Conservation (phyloP, 139 green algal genomes). For the Chlamydomonas eustigma region DNA sequence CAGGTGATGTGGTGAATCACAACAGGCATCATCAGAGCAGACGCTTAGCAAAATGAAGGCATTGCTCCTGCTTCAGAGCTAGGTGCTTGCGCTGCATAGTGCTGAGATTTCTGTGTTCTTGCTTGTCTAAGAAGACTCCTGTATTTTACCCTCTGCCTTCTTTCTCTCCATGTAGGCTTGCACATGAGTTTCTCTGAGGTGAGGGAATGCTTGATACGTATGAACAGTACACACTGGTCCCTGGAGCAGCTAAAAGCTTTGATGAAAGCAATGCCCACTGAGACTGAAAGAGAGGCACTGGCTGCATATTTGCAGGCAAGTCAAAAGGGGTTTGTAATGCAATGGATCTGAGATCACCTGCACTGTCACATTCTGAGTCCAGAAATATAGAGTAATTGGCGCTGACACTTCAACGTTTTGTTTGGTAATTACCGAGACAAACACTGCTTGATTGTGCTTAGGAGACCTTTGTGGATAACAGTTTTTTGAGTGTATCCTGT, state of each 20-base stretch:
- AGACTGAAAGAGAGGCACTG: neutral
- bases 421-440: too few relatives aligned
- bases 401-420: too few relatives aligned
- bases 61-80: too few relatives aligned
- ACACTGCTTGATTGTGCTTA: too few relatives aligned
- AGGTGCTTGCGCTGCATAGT: too few relatives aligned
- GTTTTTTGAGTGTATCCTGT: too few relatives aligned
- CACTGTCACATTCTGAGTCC: too few relatives aligned
- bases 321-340: neutral
- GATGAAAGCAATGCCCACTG: neutral
- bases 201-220: neutral
- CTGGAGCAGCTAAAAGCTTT: conserved; percentile 4
- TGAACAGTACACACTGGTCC: neutral
- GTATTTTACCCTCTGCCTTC: neutral
- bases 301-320: neutral
- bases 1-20: conserved; percentile 32
- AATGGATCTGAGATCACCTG: too few relatives aligned
- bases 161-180: neutral
- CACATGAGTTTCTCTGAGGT: neutral
- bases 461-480: too few relatives aligned
- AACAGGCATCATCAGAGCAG: too few relatives aligned
- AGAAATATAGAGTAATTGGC: too few relatives aligned
- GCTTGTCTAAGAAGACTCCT: neutral
- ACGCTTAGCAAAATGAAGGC: too few relatives aligned
- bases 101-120: neutral